phyloP scores from a whole-genome alignment of 345 rosid genomes.

The Viola odorata region DNA sequence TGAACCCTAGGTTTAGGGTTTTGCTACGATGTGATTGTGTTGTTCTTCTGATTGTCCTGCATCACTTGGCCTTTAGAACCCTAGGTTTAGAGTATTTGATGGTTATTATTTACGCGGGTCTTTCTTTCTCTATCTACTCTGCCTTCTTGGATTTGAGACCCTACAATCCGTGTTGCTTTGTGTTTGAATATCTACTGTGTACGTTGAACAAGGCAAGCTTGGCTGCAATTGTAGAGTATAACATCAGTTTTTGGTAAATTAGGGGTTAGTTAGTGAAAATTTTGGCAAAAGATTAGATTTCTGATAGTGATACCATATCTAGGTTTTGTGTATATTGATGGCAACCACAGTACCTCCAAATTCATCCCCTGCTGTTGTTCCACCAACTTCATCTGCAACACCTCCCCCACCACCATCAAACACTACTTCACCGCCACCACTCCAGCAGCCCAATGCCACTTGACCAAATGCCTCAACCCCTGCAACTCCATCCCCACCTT shows the following conservation, averaged over 20 bases:
- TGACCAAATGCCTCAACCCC: slow-evolving; percentile 33
- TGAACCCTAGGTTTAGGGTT: too few relatives aligned
- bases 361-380: slow-evolving; percentile 41
- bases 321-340: slow-evolving; percentile 30
- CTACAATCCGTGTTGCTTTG: slow-evolving; percentile 38
- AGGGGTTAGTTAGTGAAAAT: slow-evolving; percentile 10
- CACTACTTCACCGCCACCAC: slow-evolving; percentile 24
- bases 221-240: background rate
- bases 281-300: slow-evolving; percentile 12
- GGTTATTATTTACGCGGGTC: too few relatives aligned
- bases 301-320: background rate
- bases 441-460: slow-evolving; percentile 25
- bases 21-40: too few relatives aligned
- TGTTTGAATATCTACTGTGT: slow-evolving; percentile 2
- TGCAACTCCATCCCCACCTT: slow-evolving; percentile 24
- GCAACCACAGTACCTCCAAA: slow-evolving; percentile 54
- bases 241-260: background rate
- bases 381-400: slow-evolving; percentile 37
- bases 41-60: too few relatives aligned
- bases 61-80: too few relatives aligned
- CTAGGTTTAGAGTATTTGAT: too few relatives aligned
- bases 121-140: too few relatives aligned
- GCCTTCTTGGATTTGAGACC: too few relatives aligned
- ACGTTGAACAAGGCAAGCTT: background rate
- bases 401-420: slow-evolving; percentile 28